Evolutionary conservation across 768 basidiomycete species (phyloP), one percentile per base, ranked within the genome.

Genomic region (Strobilomyces confusus): DNA sequence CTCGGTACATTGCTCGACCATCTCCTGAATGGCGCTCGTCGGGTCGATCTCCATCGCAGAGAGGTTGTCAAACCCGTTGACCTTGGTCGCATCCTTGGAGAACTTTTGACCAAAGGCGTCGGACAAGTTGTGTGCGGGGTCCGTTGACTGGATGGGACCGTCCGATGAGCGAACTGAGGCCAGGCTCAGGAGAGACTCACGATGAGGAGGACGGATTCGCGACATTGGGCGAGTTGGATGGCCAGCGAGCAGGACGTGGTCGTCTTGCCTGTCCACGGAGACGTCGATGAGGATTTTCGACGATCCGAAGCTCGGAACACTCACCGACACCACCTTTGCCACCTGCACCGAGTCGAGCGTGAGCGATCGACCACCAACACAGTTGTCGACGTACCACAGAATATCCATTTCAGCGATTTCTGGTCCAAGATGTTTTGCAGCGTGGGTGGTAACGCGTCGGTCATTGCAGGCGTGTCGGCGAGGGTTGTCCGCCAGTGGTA

Each of bases 21-120:
- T 98, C 75, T 98, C 95, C 72, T 98, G 95, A 58, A 99, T 90
- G 25, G 93, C 87, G 63, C 93, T 93, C 44, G 91, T 95, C 9
- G 97, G 97, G 73, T 99, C 97, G 69, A 99, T 99, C 73, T 99
- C 97, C 97, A 99, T 99, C 4, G 97, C 97, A 66, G 72, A 95
- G 41, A 99, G 81, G 74, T 99, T 99, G 55, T 90, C 84, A 63
- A 98, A 98, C 9, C 97, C 97, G 64, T 95, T 97, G 49, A 98
- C 97, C 72, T 90, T 91, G 9, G 94, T 98, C 30, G 97, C 97
- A 69, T 99, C 97, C 67, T 98, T 98, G 55, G 91, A 92, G 75
- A 99, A 99, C 75, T 99, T 98, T 68, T 99, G 97, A 20, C 92
- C 91, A 70, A 98, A 98, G 15, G 97, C 93, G 72, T 99, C 95